A percentile compares a stretch with the other conserved stretches of the same genome.
These are phyloP conservation scores for Penstemon davidsonii DNA, from an alignment of 257 asterid species.

Conservation along the genomic window DNA sequence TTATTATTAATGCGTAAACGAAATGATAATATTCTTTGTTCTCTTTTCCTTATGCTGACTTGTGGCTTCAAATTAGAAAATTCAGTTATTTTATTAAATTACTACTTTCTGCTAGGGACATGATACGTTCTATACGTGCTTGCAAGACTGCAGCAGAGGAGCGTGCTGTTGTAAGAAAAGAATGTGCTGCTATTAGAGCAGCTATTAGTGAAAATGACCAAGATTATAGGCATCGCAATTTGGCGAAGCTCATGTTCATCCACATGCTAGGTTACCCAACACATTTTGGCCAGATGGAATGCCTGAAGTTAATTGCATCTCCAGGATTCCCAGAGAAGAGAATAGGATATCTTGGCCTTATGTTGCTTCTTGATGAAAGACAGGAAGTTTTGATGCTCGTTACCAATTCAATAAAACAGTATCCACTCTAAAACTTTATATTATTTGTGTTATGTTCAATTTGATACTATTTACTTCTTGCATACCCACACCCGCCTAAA, in stretches of 20 bases:
- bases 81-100: not conserved
- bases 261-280: constrained; percentile 99
- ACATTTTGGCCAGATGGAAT: constrained; percentile 99
- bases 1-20: too few species aligned
- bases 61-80: not conserved
- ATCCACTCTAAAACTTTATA: constrained; percentile 39
- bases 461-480: constrained; percentile 21
- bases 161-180: constrained; percentile 95
- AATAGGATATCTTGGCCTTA: constrained; percentile 97
- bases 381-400: constrained; percentile 99
- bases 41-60: constrained; percentile 11
- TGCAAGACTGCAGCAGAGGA: constrained; percentile 99
- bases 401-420: constrained; percentile 98
- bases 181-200: constrained; percentile 97
- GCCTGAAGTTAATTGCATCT: constrained; percentile 88
- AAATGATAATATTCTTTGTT: not conserved
- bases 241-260: constrained; percentile 98
- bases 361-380: constrained; percentile 99
- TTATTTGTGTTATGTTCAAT: not conserved
- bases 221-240: constrained; percentile 88
- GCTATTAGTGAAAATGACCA: constrained; percentile 90
- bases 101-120: constrained; percentile 68
- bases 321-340: constrained; percentile 99
- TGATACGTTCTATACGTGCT: constrained; percentile 95
- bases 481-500: constrained; percentile 19